Base-by-base conservation (phyloP, 495 filamentous ascomycete species). In the Lasiosphaeris hirsuta region DNA sequence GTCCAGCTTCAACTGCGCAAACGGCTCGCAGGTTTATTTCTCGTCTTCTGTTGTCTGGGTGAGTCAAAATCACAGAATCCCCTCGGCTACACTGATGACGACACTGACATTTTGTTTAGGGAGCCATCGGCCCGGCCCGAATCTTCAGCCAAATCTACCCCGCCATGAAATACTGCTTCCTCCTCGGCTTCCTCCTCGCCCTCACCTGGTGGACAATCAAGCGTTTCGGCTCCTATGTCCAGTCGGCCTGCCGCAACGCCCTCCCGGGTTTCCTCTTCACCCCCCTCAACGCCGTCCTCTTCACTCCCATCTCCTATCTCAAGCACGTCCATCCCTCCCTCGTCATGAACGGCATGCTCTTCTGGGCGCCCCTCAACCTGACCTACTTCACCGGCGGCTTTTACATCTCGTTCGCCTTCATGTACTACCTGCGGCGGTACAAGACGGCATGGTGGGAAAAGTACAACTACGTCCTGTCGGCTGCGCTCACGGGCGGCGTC, bases 381-480 rank as follows among this genome's bases (percentile, higher is more conserved):
- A 45, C 59, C 0, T 57, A 57, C 15, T 48, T 37, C 19, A 56
- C 53, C 1, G 40, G 46, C 7, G 53, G 46, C 14, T 40, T 61
- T 7, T 52, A 56, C 34, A 17, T 61, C 6, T 57, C 53, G 4
- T 48, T 48, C 19, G 45, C 9, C 3, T 48, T 48, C 45, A 48
- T 48, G 59, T 62, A 58, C 44, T 51, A 55, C 51, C 37, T 63
- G 3, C 56, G 59, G n/a, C 61, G 56, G 46, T 60, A 61, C 35
- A 54, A 56, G 48, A 47, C 63, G 42, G 63, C 65, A 1, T 68
- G 65, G 65, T 68, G 65, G 65, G 60, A 81, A 69, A 78, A 82
- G 59, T 86, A 85, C 65, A 87, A 86, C 72, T 88, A 86, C 62
- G 74, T 87, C 37, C 73, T 82, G 0, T 82, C 82, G 13, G 45